Base-by-base conservation (phyloP, 2,329 filamentous ascomycete genomes). In the Fusarium buxicola region DNA sequence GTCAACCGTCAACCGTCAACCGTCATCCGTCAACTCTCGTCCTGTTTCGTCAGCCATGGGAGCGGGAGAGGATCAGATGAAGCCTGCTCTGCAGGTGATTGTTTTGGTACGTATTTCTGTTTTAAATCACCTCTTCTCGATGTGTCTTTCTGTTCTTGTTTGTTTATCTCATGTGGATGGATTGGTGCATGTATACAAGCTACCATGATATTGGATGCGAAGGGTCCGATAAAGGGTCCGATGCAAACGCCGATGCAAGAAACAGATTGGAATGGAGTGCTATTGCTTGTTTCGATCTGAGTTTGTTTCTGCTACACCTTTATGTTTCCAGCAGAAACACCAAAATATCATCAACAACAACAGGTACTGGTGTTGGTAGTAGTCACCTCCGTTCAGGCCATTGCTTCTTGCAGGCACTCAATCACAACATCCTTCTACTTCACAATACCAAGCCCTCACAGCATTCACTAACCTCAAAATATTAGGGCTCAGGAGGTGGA, bases 401-500 rank as follows among this genome's bases (percentile, higher is more conserved):
- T 21, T 21, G 21, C 21, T 6, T 6, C 21, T 21, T 21, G 21
- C 21, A 21, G 4, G 21, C 48, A 58, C 54, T 27, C 45, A 41
- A 16, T 36, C 12, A 45, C 30, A 18, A 45, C n/a, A 24, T 15
- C n/a, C 30, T 16, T 32, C 38, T 25, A 3, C n/a, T 15, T 34
- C 38, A 28, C 39, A 27, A n/a, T n/a, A 25, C 24, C 41, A 11
- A 35, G 27, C 41, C 5, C 28, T 49, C 24, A 43, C 13, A 18
- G 45, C 47, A 34, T 39, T 59, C 11, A 53, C 57, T 66, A 38
- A 69, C 41, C 69, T 58, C 43, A 40, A 28, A 40, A 4, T 11
- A 53, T 47, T 56, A 96, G 93, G 95, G 95, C 64, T 88, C 92
- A 40, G 92, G 92, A 46, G 95, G 95, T 56, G 95, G 95, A 48